Evolutionary conservation across 129 eudicot genomes (phyloP), one percentile per base, ranked within the genome.

Genomic region (Cynara cardunculus): DNA sequence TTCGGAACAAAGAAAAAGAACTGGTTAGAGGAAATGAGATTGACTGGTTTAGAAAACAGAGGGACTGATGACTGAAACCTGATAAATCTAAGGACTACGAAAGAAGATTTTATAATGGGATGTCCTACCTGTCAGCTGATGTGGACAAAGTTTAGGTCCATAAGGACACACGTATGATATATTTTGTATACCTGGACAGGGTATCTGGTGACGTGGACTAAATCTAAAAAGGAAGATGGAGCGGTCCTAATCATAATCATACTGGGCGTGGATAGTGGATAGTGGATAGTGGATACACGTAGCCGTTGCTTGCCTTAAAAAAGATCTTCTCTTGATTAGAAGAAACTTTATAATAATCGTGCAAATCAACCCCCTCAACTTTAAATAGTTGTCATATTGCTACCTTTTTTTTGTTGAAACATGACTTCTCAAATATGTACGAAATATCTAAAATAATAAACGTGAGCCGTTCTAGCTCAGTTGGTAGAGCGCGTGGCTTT

Each of bases 401-500:
- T 18, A 46, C 25, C 56, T n/a, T n/a, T n/a, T 70, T 68, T 1
- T 49, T 14, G n/a, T 27, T 26, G 16, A 39, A 34, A 11, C 35
- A 7, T 14, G 64, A 28, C 0, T 5, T 10, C 28, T 16, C 1
- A 9, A 8, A 69, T 69, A 25, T 25, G 25, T 25, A 14, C 14
- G 16, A 14, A 7, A 37, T 37, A 37, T 1, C 2, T 37, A 37
- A 0, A 1, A 7, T 37, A 0, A 7, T 6, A 37, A 53, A 53
- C 0, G 65, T 56, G 7, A 73, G 87, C 87, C 84, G 83, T 79
- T 79, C 87, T 90, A 86, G 92, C 94, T 88, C 90, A 90, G 92
- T 88, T 80, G 92, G 98, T 90, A 93, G 96, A 93, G 97, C 96
- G 98, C 96, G 89, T 93, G 96, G 96, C 98, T 93, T 93, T 93